A percentile compares a stretch with the other conserved stretches of the same genome.
phyloP scores from a whole-genome alignment of 2,329 filamentous ascomycete genomes.

The Trichoderma polysporum region DNA sequence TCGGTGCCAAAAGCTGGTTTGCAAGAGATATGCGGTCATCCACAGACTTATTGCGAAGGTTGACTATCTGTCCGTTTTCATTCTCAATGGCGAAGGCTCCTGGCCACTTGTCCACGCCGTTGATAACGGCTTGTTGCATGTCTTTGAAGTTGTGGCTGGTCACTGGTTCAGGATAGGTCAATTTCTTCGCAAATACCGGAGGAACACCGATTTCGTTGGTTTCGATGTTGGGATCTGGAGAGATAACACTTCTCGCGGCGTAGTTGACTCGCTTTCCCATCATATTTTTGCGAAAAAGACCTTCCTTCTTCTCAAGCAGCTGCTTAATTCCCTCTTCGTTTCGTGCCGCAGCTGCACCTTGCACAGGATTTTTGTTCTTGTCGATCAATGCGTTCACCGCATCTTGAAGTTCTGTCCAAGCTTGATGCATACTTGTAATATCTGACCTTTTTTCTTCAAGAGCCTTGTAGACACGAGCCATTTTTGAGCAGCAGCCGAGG shows the following conservation, averaged over 20 bases:
- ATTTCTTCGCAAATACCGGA: constrained; percentile 92
- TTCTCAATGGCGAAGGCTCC: constrained; percentile 94
- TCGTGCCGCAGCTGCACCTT: constrained; percentile 72
- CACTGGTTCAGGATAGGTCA: constrained; percentile 96
- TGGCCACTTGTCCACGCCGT: constrained; percentile 90
- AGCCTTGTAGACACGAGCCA: constrained; percentile 65
- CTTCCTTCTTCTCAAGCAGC: constrained; percentile 97
- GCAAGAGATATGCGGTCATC: constrained; percentile 88
- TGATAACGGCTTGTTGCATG: constrained; percentile 92
- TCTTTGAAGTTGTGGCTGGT: constrained; percentile 97
- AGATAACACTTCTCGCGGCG: constrained; percentile 95
- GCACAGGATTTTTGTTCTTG: constrained; percentile 78
- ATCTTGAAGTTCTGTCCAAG: constrained; percentile 83
- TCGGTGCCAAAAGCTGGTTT: constrained; percentile 87
- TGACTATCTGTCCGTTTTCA: constrained; percentile 89
- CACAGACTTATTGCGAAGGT: constrained; percentile 78
- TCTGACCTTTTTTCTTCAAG: constrained; percentile 47
- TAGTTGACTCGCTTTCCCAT: constrained; percentile 99
- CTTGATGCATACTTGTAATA: constrained; percentile 75
- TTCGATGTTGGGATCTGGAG: constrained; percentile 96
- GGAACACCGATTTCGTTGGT: constrained; percentile 98
- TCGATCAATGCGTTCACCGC: constrained; percentile 92
- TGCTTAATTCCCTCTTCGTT: constrained; percentile 97
- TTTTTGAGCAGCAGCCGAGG: constrained; percentile 68
- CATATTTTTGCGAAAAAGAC: constrained; percentile 98